These are phyloP conservation scores for Hypoxylon fragiforme DNA, from an alignment of 495 filamentous ascomycete genomes.

Conservation along the genomic window DNA sequence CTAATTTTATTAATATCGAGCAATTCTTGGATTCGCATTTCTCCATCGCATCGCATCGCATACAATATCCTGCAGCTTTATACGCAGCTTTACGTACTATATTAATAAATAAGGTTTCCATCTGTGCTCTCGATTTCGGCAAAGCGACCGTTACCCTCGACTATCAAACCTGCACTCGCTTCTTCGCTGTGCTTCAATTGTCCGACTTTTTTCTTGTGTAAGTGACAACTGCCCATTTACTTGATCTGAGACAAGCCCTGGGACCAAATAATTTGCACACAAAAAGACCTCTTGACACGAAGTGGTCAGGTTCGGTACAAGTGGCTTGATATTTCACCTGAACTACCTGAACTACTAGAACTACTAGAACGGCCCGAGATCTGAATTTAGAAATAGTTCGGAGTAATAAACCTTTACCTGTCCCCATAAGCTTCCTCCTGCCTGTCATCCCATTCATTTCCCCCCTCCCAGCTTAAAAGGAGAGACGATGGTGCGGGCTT, in stretches of 20 bases:
- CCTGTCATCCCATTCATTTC: constrained; percentile 15
- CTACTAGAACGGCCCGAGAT: neutral
- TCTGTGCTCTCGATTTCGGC: constrained; percentile 12
- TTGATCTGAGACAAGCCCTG: constrained; percentile 10
- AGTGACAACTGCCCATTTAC: constrained; percentile 18
- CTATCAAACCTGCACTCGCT: neutral
- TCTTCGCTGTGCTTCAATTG: constrained; percentile 4
- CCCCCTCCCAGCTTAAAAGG: neutral
- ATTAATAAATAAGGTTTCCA: constrained; percentile 34
- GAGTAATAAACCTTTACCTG: constrained; percentile 6
- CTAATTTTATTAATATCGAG: constrained; percentile 12
- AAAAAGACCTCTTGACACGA: neutral
- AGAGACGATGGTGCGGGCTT: constrained; percentile 14
- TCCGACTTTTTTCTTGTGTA: constrained; percentile 20
- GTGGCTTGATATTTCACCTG: constrained; percentile 17
- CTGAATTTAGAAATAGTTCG: constrained; percentile 2
- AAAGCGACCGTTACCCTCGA: constrained; percentile 11
- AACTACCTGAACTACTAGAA: too few species aligned
- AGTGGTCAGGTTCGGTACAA: constrained; percentile 5
- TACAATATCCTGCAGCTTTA: constrained; percentile 21
- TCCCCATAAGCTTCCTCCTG: constrained; percentile 6
- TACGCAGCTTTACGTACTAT: constrained; percentile 32
- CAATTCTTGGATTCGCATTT: constrained; percentile 25
- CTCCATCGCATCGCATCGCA: constrained; percentile 18
- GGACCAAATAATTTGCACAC: neutral